Base-by-base conservation (phyloP, 129 eudicot species). In the Scalesia atractyloides region DNA sequence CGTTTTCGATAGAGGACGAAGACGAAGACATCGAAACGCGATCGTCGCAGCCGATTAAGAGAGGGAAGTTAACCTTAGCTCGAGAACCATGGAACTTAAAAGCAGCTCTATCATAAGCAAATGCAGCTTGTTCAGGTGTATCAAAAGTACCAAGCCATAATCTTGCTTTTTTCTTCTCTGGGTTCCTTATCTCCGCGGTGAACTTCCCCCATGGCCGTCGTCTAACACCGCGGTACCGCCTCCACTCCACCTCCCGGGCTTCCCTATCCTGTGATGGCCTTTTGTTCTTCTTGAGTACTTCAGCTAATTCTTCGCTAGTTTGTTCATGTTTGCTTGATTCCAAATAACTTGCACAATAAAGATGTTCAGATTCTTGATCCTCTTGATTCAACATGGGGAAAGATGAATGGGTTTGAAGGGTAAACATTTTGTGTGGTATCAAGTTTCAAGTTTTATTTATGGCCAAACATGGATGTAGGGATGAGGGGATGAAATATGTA, bases 161-260 rank as follows among this genome's bases (percentile, higher is more conserved):
- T 46, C 84, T 63, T 13, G 84, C 66, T 13, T 71, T 71, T 75
- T 81, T 81, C 84, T 81, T 81, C 11, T 51, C 81, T 0, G 84
- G 83, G 15, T 73, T 79, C 65, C 74, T 20, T 73, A 79, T 80
- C 78, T 81, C 85, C 41, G 85, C 81, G 2, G 82, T 78, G 66
- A 76, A 81, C 60, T 81, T 81, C 46, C 85, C 82, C 81, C 84
- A 80, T 0, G 84, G 81, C 20, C 81, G 81, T 26, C 81, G 41
- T 7, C 84, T 75, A 2, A 81, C 81, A 11, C 84, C 84, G 64
- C 77, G 46, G 14, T 75, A 81, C 19, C 73, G 79, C 82, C 78
- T 76, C 84, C 85, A 74, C 54, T 79, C 78, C 9, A 47, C 52
- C 51, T 57, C 66, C 41, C 24, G 64, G 43, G 9, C 39, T 3